Percentiles rank a stretch among this genome's conserved stretches.
Evolutionary conservation across 495 filamentous ascomycete genomes (phyloP).

Genomic region (Neurospora sp.): DNA sequence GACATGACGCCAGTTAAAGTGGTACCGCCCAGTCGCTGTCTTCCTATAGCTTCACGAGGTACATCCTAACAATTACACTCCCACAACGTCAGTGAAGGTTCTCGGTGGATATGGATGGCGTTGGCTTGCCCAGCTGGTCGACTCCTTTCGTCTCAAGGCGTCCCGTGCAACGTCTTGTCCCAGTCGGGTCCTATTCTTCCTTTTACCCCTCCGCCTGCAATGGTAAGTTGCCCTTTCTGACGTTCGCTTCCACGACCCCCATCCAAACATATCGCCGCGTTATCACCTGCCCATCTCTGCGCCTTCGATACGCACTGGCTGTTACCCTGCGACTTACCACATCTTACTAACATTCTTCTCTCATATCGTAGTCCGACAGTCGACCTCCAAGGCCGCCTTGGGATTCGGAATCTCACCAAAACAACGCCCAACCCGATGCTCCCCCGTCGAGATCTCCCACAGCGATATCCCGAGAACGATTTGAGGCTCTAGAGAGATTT

Average conservation of each 20-base stretch:
- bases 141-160: not conserved
- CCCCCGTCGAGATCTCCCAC: not conserved
- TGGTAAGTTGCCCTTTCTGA: not conserved
- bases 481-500: constrained; percentile 31
- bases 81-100: not conserved
- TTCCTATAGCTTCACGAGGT: not conserved
- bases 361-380: not conserved
- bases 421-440: not conserved
- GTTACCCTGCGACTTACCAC: not conserved
- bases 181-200: not conserved
- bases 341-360: not conserved
- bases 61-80: constrained; percentile 3
- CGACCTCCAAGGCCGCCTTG: not conserved
- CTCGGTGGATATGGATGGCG: not conserved
- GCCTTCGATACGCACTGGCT: not conserved
- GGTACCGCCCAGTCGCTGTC: too few species aligned
- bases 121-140: not conserved
- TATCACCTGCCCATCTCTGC: not conserved
- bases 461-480: not conserved
- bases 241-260: not conserved
- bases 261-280: not conserved
- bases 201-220: not conserved
- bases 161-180: not conserved
- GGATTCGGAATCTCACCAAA: not conserved
- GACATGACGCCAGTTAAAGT: constrained; percentile 9